Percentiles rank a stretch among this genome's conserved stretches.
phyloP scores from a whole-genome alignment of 1,284 basidiomycete species.

The Thelephora terrestris region DNA sequence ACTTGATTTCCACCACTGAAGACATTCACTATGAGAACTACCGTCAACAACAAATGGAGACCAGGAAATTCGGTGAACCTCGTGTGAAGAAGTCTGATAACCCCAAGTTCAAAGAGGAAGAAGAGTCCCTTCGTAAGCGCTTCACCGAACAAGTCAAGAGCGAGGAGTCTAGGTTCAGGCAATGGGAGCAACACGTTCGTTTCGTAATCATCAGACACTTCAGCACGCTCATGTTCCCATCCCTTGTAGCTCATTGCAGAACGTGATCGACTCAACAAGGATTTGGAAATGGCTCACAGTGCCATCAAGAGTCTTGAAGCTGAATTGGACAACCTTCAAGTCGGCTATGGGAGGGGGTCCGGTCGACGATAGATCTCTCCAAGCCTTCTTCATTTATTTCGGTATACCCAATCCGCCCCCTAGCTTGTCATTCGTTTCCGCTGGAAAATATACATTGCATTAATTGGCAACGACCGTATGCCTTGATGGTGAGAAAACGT shows the following conservation, averaged over 20 bases:
- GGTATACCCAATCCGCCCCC: neutral
- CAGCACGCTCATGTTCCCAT: constrained; percentile 9
- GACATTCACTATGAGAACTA: constrained; percentile 98
- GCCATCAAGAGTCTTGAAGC: constrained; percentile 86
- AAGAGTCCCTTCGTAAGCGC: constrained; percentile 90
- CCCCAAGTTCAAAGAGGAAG: constrained; percentile 99
- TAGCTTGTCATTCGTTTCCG: no score
- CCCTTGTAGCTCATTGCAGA: constrained; percentile 79
- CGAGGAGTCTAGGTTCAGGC: constrained; percentile 95
- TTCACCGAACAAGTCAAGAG: constrained; percentile 99
- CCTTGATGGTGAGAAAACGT: no score
- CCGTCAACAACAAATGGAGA: constrained; percentile 99
- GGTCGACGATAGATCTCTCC: constrained; percentile 51
- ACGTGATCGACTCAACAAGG: constrained; percentile 95
- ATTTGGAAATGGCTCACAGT: constrained; percentile 86
- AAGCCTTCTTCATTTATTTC: neutral
- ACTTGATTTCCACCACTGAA: constrained; percentile 93
- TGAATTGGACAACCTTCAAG: constrained; percentile 82
- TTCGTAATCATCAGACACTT: constrained; percentile 1
- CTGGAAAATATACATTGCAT: no score
- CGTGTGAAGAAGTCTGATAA: constrained; percentile 99
- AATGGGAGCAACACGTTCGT: constrained; percentile 97
- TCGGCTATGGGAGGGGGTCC: constrained; percentile 73
- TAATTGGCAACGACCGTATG: no score
- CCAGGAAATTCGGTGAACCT: constrained; percentile 96